Conservation (phyloP, 1,139 yeast genomes). For the Diutina ranongensis region DNA sequence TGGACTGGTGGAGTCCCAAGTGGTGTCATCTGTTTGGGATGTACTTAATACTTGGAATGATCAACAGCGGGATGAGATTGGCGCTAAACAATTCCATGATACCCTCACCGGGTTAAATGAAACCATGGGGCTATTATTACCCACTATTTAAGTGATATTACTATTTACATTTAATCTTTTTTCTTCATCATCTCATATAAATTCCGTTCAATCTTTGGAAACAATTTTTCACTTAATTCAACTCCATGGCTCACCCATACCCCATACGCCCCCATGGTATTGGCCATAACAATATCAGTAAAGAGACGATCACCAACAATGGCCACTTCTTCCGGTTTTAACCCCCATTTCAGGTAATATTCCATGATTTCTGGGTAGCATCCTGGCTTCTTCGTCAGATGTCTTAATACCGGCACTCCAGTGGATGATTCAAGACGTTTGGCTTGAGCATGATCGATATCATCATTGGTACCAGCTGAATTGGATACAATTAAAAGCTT, state of each 20-base stretch:
- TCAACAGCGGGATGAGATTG: not conserved
- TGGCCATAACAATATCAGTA: conserved; percentile 91
- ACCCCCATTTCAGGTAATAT: conserved; percentile 38
- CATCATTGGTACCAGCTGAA: conserved; percentile 87
- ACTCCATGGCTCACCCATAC: conserved; percentile 82
- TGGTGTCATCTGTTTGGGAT: not conserved
- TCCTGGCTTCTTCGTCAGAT: conserved; percentile 81
- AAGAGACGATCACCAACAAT: conserved; percentile 84
- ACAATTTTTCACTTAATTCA: conserved; percentile 34
- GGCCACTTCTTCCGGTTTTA: conserved; percentile 57
- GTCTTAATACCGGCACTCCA: conserved; percentile 71
- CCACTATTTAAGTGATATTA: too few species aligned
- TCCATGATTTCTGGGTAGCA: conserved; percentile 61
- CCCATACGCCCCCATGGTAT: conserved; percentile 80
- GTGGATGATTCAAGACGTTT: conserved; percentile 47
- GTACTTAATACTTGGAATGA: not conserved
- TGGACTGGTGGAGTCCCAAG: not conserved
- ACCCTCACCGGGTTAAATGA: not conserved
- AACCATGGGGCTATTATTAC: not conserved
- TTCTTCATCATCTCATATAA: conserved; percentile 18
- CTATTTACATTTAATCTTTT: not conserved
- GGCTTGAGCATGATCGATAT: conserved; percentile 52
- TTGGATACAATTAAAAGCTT: conserved; percentile 74
- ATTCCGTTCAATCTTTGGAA: conserved; percentile 42
- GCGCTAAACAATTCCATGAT: not conserved